phyloP scores from a whole-genome alignment of 225 moss, liverwort and hornwort genomes.

The Pseudisothecium myosuroides region DNA sequence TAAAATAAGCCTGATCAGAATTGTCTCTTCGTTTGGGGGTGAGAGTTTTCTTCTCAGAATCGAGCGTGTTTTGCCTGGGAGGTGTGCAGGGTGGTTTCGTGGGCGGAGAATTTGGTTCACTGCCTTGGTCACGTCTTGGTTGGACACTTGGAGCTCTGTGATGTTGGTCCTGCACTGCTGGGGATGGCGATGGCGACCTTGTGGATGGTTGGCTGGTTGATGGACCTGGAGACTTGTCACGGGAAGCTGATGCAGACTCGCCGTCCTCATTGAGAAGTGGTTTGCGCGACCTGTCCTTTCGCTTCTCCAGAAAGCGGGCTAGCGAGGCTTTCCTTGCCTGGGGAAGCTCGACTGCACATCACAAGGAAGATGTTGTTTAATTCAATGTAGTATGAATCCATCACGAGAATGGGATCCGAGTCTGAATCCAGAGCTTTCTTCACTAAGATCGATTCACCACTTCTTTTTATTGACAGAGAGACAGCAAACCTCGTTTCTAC shows the following conservation, averaged over 20 bases:
- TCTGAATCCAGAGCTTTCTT: background rate
- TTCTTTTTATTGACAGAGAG: background rate
- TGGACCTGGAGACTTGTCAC: conserved; percentile 11
- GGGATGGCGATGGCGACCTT: conserved; percentile 11
- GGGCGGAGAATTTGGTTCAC: conserved; percentile 28
- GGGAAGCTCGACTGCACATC: conserved; percentile 37
- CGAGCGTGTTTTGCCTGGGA: conserved; percentile 5
- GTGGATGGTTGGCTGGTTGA: background rate
- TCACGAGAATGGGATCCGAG: background rate
- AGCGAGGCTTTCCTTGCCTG: conserved; percentile 87
- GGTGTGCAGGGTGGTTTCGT: conserved; percentile 20
- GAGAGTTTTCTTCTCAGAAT: background rate
- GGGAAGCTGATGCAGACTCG: conserved; percentile 2
- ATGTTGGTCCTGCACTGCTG: background rate
- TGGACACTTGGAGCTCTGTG: background rate
- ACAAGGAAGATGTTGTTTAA: background rate
- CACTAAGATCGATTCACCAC: background rate
- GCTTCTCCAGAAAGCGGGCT: conserved; percentile 83
- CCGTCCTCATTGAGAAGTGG: conserved; percentile 4
- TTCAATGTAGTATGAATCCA: background rate
- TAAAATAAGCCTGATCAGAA: background rate
- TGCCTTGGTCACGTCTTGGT: background rate
- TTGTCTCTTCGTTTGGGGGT: background rate
- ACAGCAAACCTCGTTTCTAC: background rate
- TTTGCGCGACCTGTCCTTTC: conserved; percentile 65